Conservation (phyloP, 306 rosid species). For the Lathyrus sativus region DNA sequence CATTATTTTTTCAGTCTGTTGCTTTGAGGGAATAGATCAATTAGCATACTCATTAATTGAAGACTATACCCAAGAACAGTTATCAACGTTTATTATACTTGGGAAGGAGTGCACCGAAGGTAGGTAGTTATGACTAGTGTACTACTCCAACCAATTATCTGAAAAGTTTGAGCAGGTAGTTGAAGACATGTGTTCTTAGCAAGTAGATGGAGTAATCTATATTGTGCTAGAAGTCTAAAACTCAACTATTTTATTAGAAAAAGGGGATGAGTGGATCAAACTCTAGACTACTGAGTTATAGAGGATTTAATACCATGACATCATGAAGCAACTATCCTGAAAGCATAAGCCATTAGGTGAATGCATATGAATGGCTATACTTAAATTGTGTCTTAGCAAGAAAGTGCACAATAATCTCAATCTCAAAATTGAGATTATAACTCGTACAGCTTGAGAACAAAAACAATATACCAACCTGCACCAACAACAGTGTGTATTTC, state of each 20-base stretch:
- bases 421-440: constrained; percentile 6
- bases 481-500: constrained; percentile 99
- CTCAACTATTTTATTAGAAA: neutral
- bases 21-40: neutral
- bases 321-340: constrained; percentile 14
- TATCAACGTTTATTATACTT: neutral
- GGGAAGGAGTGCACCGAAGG: constrained; percentile 6
- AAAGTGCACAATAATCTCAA: constrained; percentile 11
- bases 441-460: constrained; percentile 9
- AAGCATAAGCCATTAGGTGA: constrained; percentile 7
- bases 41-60: constrained; percentile 15
- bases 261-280: neutral
- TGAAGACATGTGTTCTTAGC: neutral
- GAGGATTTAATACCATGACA: constrained; percentile 2
- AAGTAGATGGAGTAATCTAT: neutral
- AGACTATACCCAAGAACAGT: constrained; percentile 18
- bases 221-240: neutral
- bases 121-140: constrained; percentile 5
- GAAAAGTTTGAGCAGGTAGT: neutral
- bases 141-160: constrained; percentile 12
- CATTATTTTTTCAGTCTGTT: too few species aligned
- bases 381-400: neutral
- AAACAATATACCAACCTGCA: constrained; percentile 67
- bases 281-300: constrained; percentile 1
- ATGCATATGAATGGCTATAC: constrained; percentile 4